phyloP scores from a whole-genome alignment of 768 basidiomycete species.

The Tephrocybe sp. region DNA sequence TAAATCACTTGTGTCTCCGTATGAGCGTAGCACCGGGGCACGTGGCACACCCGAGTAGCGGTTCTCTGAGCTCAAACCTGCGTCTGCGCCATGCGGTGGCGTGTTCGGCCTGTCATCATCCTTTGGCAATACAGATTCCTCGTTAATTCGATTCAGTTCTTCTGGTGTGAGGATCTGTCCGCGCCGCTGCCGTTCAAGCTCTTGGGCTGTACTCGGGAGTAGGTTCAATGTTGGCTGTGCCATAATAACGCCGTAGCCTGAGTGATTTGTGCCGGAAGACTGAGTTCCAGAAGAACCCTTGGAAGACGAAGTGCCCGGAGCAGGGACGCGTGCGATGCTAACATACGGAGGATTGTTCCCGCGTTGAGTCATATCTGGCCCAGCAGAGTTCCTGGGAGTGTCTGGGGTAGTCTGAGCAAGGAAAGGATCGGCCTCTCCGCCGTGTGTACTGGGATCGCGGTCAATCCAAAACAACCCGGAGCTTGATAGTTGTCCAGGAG shows the following conservation, averaged over 20 bases:
- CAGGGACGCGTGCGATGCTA: conserved; percentile 37
- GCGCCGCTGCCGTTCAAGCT: conserved; percentile 28
- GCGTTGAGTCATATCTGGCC: conserved; percentile 22
- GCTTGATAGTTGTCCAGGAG: conserved; percentile 6
- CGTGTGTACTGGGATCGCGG: conserved; percentile 66
- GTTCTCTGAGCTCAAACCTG: conserved; percentile 4
- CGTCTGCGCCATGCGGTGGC: conserved; percentile 27
- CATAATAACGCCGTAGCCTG: conserved; percentile 41
- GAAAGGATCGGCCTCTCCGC: conserved; percentile 70
- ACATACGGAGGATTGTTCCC: conserved; percentile 21
- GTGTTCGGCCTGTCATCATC: conserved; percentile 30
- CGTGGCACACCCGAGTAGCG: not conserved
- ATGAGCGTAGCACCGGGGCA: conserved; percentile 7
- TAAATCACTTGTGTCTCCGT: too few species aligned
- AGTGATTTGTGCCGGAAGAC: conserved; percentile 35
- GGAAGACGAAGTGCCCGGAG: conserved; percentile 16
- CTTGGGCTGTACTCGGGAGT: conserved; percentile 27
- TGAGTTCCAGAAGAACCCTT: too few species aligned
- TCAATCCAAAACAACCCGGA: conserved; percentile 42
- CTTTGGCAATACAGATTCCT: conserved; percentile 30
- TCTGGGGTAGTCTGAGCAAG: conserved; percentile 35
- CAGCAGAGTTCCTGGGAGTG: conserved; percentile 4
- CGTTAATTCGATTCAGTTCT: conserved; percentile 34
- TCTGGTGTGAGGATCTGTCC: conserved; percentile 33
- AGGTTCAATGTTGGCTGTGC: conserved; percentile 40